A percentile compares a stretch with the other conserved stretches of the same genome.
These are phyloP conservation scores for Arabidopsis thaliana DNA, from an alignment of 345 rosid species.

Conservation along the genomic window DNA sequence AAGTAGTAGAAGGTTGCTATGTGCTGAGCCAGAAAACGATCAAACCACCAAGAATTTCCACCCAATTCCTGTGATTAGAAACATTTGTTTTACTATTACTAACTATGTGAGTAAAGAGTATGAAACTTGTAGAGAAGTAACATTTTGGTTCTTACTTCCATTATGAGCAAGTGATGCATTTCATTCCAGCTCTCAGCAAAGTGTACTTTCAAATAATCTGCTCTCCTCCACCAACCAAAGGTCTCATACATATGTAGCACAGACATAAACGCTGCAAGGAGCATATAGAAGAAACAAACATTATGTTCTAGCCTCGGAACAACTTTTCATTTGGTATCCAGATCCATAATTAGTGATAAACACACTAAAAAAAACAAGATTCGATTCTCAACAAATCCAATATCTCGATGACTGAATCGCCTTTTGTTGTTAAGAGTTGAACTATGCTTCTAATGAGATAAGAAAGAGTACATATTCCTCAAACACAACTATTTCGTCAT, in stretches of 20 bases:
- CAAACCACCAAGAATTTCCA: conserved; percentile 97
- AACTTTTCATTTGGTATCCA: background rate
- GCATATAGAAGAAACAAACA: conserved; percentile 10
- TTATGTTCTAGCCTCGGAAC: background rate
- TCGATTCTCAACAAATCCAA: background rate
- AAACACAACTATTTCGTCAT: background rate
- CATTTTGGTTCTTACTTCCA: conserved; percentile 71
- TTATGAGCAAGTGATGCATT: conserved; percentile 98
- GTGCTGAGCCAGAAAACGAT: conserved; percentile 86
- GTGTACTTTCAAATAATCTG: conserved; percentile 94
- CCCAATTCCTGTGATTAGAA: conserved; percentile 82
- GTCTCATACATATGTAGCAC: conserved; percentile 98
- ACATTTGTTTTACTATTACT: conserved; percentile 1
- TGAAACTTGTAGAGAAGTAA: conserved; percentile 2
- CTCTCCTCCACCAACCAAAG: conserved; percentile 99
- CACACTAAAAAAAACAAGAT: background rate
- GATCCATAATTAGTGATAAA: conserved; percentile 12
- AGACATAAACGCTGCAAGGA: conserved; percentile 81
- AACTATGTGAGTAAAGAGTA: conserved; percentile 4
- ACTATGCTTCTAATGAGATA: background rate
- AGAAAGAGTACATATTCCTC: background rate
- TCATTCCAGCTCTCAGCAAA: conserved; percentile 99
- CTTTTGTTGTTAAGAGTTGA: background rate
- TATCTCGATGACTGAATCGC: background rate
- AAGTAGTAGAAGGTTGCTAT: conserved; percentile 80